Evolutionary conservation across 805 yeast genomes (phyloP).

Genomic region (Kodamaea jinghongensis): DNA sequence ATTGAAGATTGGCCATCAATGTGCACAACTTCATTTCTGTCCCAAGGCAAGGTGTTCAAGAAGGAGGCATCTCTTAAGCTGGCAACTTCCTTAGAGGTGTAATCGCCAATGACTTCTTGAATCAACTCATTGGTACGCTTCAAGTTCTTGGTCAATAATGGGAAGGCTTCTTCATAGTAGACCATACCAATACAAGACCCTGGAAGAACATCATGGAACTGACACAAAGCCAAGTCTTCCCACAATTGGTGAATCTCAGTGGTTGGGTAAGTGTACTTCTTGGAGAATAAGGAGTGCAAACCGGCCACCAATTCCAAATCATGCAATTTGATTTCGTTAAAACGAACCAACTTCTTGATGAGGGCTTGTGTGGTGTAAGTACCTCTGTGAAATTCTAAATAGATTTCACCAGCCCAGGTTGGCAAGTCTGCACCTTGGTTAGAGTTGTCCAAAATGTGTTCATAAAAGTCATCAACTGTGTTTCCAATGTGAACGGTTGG

Average conservation of each 20-base stretch:
- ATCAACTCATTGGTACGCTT: conserved; percentile 52
- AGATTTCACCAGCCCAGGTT: conserved; percentile 90
- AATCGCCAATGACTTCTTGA: conserved; percentile 40
- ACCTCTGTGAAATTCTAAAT: conserved; percentile 94
- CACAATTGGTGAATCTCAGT: conserved; percentile 67
- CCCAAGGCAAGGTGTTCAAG: conserved; percentile 68
- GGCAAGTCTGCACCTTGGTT: conserved; percentile 68
- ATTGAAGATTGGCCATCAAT: conserved; percentile 25
- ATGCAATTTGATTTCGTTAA: conserved; percentile 70
- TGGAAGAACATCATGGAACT: conserved; percentile 97
- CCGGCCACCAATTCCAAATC: conserved; percentile 86
- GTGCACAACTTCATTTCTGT: conserved; percentile 45
- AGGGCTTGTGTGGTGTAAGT: conserved; percentile 94
- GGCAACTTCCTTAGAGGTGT: neutral
- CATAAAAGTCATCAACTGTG: conserved; percentile 79
- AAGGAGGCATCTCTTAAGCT: conserved; percentile 17
- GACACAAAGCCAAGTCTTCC: conserved; percentile 88
- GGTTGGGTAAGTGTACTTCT: conserved; percentile 68
- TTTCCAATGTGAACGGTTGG: conserved; percentile 80
- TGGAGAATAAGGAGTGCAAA: conserved; percentile 55
- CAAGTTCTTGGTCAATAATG: conserved; percentile 63
- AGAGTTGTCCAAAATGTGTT: conserved; percentile 59
- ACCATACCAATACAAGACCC: conserved; percentile 96
- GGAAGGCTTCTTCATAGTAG: conserved; percentile 76
- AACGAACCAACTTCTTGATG: conserved; percentile 77